Evolutionary conservation across 768 basidiomycete species (phyloP).

Genomic region (Strobilomyces dryophilus): DNA sequence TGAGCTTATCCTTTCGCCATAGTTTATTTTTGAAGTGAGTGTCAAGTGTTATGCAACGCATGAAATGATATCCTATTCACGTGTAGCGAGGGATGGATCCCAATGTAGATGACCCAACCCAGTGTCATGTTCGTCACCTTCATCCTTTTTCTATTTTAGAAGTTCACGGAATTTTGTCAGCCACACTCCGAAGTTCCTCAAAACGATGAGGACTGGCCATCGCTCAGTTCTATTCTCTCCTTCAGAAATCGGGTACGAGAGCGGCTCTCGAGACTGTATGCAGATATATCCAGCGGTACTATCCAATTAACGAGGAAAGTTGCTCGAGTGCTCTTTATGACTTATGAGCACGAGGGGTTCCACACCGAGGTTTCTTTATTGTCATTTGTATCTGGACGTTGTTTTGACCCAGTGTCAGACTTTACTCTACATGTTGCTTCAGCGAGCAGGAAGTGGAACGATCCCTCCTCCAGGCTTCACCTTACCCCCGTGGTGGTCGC

Average conservation of each 20-base stretch:
- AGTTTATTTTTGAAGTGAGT: constrained; percentile 75
- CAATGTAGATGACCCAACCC: constrained; percentile 82
- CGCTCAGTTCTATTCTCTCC: constrained; percentile 58
- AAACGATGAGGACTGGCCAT: constrained; percentile 83
- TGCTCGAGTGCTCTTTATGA: constrained; percentile 85
- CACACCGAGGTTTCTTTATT: constrained; percentile 62
- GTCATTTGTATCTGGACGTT: neutral
- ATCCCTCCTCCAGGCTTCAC: constrained; percentile 74
- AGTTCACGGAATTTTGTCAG: constrained; percentile 36
- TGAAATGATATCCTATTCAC: constrained; percentile 7
- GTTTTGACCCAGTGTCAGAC: constrained; percentile 43
- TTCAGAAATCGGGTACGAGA: constrained; percentile 77
- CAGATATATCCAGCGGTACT: constrained; percentile 54
- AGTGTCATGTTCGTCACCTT: constrained; percentile 66
- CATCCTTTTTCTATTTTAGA: neutral
- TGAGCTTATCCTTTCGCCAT: neutral
- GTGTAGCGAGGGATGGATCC: constrained; percentile 92
- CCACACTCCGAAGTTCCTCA: constrained; percentile 86
- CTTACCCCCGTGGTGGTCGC: constrained; percentile 63
- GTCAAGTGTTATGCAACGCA: neutral
- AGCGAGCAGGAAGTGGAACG: constrained; percentile 73
- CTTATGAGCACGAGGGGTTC: constrained; percentile 84
- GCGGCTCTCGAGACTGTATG: constrained; percentile 70
- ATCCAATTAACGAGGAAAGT: constrained; percentile 55
- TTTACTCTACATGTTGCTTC: constrained; percentile 90